Conservation (phyloP, 169 alveolate genomes). For the Plasmodium knowlesi region DNA sequence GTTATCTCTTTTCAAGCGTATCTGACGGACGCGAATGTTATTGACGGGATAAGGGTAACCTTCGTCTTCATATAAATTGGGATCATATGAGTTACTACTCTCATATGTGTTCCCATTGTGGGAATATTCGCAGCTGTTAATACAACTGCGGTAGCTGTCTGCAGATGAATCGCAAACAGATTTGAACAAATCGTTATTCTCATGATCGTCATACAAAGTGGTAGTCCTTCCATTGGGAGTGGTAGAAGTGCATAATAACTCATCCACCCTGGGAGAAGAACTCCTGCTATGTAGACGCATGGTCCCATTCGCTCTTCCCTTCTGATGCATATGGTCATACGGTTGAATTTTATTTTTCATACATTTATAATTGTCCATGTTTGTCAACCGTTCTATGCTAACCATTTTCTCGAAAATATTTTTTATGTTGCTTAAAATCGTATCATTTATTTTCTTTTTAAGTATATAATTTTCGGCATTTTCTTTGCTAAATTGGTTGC, state of each 20-base stretch:
- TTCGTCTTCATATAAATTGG: neutral
- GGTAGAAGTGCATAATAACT: neutral
- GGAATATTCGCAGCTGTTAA: neutral
- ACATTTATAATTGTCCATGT: conserved; percentile 30
- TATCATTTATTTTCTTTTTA: conserved; percentile 24
- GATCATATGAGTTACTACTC: neutral
- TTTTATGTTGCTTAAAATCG: conserved; percentile 30
- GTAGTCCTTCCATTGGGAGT: neutral
- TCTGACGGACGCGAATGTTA: neutral
- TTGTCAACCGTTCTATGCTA: conserved; percentile 43
- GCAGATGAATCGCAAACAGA: neutral
- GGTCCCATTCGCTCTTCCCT: neutral
- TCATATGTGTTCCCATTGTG: neutral
- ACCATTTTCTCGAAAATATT: conserved; percentile 54
- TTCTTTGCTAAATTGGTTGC: neutral
- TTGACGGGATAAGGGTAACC: neutral
- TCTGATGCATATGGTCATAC: neutral
- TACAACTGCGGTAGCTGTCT: neutral
- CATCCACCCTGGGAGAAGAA: neutral
- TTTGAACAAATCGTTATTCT: neutral
- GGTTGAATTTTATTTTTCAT: conserved; percentile 13
- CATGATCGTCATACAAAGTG: neutral
- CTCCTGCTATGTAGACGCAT: neutral
- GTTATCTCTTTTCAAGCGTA: neutral
- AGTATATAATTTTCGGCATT: neutral